A percentile compares a stretch with the other conserved stretches of the same genome.
Conservation (phyloP, 2,329 filamentous ascomycete genomes). For the Cladophialophora chaetospira region DNA sequence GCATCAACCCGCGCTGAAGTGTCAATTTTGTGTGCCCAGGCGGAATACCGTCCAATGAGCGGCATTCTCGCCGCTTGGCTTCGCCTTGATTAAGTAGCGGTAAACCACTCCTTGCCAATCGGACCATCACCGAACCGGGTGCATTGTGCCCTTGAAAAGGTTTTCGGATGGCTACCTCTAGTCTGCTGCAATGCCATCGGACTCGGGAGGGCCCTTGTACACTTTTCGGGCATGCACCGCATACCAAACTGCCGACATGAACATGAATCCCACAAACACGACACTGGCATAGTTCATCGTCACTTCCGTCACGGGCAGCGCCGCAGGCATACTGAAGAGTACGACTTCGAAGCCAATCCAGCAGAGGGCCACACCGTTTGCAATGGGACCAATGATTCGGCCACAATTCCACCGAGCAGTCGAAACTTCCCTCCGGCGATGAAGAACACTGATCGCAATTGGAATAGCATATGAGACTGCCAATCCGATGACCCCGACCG, state of each 20-base stretch:
- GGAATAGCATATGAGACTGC: constrained; percentile 60
- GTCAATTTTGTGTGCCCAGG: too few species aligned
- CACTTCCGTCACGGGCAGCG: constrained; percentile 54
- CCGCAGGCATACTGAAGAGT: constrained; percentile 57
- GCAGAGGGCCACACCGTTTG: constrained; percentile 51
- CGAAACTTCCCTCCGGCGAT: constrained; percentile 51
- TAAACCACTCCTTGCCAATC: too few species aligned
- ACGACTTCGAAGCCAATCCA: constrained; percentile 58
- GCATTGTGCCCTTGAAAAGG: background rate
- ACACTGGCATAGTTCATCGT: constrained; percentile 62
- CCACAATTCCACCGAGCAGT: constrained; percentile 54
- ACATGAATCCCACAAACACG: constrained; percentile 58
- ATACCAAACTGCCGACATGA: constrained; percentile 56
- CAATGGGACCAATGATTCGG: constrained; percentile 43
- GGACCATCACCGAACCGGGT: background rate
- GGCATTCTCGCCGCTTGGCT: too few species aligned
- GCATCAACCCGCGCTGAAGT: too few species aligned
- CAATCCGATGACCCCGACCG: constrained; percentile 59
- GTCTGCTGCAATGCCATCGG: constrained; percentile 34
- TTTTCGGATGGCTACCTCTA: background rate
- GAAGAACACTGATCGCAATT: constrained; percentile 54
- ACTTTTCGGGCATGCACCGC: constrained; percentile 52
- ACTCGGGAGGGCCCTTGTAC: constrained; percentile 42
- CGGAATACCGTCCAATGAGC: too few species aligned
- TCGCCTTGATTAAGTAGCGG: too few species aligned